Evolutionary conservation across 768 basidiomycete genomes (phyloP).

Genomic region (Nidularia pulvinata): DNA sequence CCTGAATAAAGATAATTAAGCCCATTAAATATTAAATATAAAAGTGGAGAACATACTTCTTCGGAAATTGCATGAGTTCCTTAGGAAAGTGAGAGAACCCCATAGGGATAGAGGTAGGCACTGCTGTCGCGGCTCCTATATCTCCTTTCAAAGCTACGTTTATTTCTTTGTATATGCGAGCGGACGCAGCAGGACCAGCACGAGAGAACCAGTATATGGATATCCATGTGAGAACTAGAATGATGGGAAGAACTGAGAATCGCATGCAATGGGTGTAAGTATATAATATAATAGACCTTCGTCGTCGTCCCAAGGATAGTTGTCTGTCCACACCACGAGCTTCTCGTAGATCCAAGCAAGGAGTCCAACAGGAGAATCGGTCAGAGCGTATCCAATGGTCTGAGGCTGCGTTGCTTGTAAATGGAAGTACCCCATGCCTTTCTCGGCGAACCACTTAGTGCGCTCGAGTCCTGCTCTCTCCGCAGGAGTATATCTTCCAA

Average conservation of each 20-base stretch:
- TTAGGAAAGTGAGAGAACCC: constrained; percentile 49
- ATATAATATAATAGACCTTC: constrained; percentile 32
- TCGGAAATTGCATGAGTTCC: constrained; percentile 26
- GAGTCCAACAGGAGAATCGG: constrained; percentile 59
- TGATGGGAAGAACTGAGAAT: too few relatives aligned
- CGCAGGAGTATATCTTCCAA: constrained; percentile 20
- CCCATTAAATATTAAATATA: background rate
- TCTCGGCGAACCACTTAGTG: constrained; percentile 18
- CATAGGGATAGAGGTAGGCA: constrained; percentile 30
- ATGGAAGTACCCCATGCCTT: constrained; percentile 32
- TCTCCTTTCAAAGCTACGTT: constrained; percentile 8
- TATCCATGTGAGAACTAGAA: constrained; percentile 56
- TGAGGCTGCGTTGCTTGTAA: constrained; percentile 48
- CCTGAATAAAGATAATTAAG: constrained; percentile 4
- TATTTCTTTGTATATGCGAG: constrained; percentile 58
- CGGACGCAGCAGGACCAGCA: constrained; percentile 53
- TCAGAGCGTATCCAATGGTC: constrained; percentile 50
- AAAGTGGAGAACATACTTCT: constrained; percentile 11
- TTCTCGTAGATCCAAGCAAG: constrained; percentile 57
- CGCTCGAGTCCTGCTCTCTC: constrained; percentile 32
- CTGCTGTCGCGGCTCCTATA: background rate
- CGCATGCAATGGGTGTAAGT: too few relatives aligned
- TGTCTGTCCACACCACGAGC: constrained; percentile 42
- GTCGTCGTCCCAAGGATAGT: constrained; percentile 53
- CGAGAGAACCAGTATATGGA: constrained; percentile 62